Percentiles rank a stretch among this genome's conserved stretches.
Evolutionary conservation across 2,329 filamentous ascomycete species (phyloP).

Genomic region (Colletotrichum sp.): DNA sequence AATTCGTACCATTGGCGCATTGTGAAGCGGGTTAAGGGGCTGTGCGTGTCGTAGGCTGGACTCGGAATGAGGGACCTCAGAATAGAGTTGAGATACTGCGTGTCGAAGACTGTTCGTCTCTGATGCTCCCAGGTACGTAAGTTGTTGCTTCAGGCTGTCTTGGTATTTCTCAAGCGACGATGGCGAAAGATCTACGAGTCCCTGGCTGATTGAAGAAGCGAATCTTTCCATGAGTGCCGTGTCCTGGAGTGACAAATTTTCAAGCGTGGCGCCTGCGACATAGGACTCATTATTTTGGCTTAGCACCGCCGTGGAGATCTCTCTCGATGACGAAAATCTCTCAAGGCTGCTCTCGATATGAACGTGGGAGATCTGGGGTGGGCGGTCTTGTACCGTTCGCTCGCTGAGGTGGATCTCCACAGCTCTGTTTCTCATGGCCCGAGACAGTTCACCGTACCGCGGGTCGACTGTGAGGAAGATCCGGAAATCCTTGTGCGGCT

Average conservation of each 20-base stretch:
- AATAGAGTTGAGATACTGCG: constrained; percentile 41
- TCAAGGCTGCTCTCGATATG: constrained; percentile 55
- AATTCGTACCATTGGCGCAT: constrained; percentile 55
- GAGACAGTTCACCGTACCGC: constrained; percentile 88
- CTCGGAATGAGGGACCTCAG: constrained; percentile 30
- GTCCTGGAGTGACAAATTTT: constrained; percentile 54
- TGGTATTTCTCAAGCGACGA: constrained; percentile 6
- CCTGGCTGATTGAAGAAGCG: constrained; percentile 21
- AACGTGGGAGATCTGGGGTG: constrained; percentile 44
- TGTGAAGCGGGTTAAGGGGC: constrained; percentile 65
- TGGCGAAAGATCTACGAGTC: not conserved
- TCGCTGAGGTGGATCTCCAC: constrained; percentile 82
- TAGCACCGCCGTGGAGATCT: constrained; percentile 30
- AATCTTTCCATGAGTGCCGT: constrained; percentile 38
- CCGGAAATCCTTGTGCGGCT: constrained; percentile 84
- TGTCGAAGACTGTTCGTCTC: constrained; percentile 35
- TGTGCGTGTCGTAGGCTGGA: constrained; percentile 43
- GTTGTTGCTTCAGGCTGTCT: constrained; percentile 4
- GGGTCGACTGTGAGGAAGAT: constrained; percentile 95
- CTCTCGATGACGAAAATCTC: constrained; percentile 47
- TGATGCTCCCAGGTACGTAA: constrained; percentile 31
- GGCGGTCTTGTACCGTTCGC: constrained; percentile 35
- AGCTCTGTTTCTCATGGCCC: constrained; percentile 95
- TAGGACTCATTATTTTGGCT: constrained; percentile 26
- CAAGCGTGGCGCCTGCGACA: constrained; percentile 41